A percentile compares a stretch with the other conserved stretches of the same genome.
Evolutionary conservation across 495 filamentous ascomycete genomes (phyloP).

Genomic region (Neurospora sp.): DNA sequence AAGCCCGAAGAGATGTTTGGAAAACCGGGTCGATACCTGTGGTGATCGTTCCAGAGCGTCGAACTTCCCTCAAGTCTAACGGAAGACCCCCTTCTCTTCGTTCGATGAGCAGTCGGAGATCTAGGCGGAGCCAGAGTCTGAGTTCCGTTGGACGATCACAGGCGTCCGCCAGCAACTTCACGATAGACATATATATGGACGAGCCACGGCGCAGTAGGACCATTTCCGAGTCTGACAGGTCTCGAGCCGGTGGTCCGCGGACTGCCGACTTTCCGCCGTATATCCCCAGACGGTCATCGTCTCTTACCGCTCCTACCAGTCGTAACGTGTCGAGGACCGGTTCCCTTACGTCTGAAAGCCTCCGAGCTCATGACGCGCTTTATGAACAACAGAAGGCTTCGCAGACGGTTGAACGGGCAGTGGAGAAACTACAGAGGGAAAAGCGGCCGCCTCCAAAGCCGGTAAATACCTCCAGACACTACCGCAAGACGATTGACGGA

Average conservation of each 20-base stretch:
- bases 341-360: conserved; percentile 56
- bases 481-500: not conserved
- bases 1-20: conserved; percentile 44
- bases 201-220: conserved; percentile 30
- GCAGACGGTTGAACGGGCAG: conserved; percentile 17
- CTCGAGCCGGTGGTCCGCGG: conserved; percentile 34
- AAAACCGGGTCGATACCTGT: conserved; percentile 53
- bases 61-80: conserved; percentile 50
- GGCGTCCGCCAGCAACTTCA: conserved; percentile 21
- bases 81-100: conserved; percentile 39
- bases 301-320: conserved; percentile 62
- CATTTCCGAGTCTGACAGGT: conserved; percentile 37
- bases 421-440: conserved; percentile 18
- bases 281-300: conserved; percentile 52
- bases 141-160: conserved; percentile 30
- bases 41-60: conserved; percentile 60
- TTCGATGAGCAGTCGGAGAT: conserved; percentile 42
- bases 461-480: not conserved
- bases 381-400: conserved; percentile 23
- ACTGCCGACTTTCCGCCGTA: conserved; percentile 50
- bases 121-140: conserved; percentile 36
- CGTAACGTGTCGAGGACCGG: conserved; percentile 53
- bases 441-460: not conserved
- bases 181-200: conserved; percentile 13
- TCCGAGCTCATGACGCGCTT: conserved; percentile 47